Base-by-base conservation (phyloP, 352 stramenopile species). In the Globisporangium megalacanthum region DNA sequence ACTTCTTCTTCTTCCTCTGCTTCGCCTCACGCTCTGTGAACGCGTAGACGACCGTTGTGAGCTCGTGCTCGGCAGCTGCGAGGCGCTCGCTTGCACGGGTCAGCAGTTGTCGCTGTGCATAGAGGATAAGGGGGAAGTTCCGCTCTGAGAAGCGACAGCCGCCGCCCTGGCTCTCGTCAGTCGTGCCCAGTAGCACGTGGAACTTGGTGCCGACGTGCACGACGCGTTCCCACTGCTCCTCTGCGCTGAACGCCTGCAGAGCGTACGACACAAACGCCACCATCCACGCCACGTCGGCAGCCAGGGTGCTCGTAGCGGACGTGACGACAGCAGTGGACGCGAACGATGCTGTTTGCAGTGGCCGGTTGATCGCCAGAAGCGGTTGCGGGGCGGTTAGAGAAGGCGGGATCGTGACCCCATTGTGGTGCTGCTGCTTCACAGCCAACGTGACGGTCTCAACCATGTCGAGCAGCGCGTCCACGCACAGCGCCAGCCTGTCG, bases 1-100 rank as follows among this genome's bases (percentile, higher is more conserved):
- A 89, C 48, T 88, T 90, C 49, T 91, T 94, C 64, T 93, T 93
- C 49, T 93, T 93, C 60, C 86, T 87, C 57, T 29, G 25, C 25
- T 86, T 92, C 2, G 75, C 67, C 60, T 89, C 72, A 22, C 69
- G 60, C 36, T 88, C 83, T 1, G 78, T 61, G 45, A 89, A 89
- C 4, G 54, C 62, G n/a, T 61, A 68, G 33, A 86, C 47, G 46
- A 72, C 88, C 6, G 56, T 39, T 1, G 9, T 61, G 6, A 87
- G 19, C 2, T 84, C 61, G 0, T 53, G 22, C 50, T 82, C 58
- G 1, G 68, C 65, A 3, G 44, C 48, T 47, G 61, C 58, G 13
- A 94, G 48, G 6, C 63, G 41, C 9, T 22, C 33, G 22, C 66
- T 69, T 31, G 86, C 72, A 5, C 64, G 52, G 0, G 56, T 56